Percentiles rank a stretch among this genome's conserved stretches.
Evolutionary conservation across 495 filamentous ascomycete genomes (phyloP).

Genomic region (Amphirosellinia nigrospora): DNA sequence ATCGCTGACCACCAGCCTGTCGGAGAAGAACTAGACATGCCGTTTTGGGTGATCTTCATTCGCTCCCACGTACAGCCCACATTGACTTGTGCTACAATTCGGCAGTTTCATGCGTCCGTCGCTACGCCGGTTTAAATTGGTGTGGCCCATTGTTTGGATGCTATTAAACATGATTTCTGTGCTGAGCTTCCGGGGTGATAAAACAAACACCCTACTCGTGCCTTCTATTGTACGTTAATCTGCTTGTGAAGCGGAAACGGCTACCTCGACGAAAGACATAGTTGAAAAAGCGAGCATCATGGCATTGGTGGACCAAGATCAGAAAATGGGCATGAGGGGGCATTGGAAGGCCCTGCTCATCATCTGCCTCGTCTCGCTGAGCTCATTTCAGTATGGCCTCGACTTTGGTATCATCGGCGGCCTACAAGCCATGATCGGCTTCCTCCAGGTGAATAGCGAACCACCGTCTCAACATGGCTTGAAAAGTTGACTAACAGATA

Average conservation of each 20-base stretch:
- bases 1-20: conserved; percentile 1
- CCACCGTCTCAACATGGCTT: background rate
- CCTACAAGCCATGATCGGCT: conserved; percentile 68
- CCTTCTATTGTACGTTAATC: background rate
- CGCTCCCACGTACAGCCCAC: background rate
- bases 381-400: conserved; percentile 67
- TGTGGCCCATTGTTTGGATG: background rate
- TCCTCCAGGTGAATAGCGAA: conserved; percentile 50
- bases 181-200: background rate
- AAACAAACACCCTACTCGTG: background rate
- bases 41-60: conserved; percentile 12
- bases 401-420: conserved; percentile 68
- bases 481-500: conserved; percentile 9
- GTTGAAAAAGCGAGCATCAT: conserved; percentile 4
- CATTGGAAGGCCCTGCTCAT: conserved; percentile 51
- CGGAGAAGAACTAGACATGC: background rate
- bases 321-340: conserved; percentile 37
- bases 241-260: background rate
- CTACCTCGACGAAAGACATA: background rate
- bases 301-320: conserved; percentile 34
- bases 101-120: conserved; percentile 18
- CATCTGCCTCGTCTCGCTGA: conserved; percentile 56
- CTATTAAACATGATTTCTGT: background rate
- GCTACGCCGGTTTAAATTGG: background rate
- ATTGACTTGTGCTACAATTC: background rate